phyloP scores from a whole-genome alignment of 305 asterid species.

The Lippia alba region DNA sequence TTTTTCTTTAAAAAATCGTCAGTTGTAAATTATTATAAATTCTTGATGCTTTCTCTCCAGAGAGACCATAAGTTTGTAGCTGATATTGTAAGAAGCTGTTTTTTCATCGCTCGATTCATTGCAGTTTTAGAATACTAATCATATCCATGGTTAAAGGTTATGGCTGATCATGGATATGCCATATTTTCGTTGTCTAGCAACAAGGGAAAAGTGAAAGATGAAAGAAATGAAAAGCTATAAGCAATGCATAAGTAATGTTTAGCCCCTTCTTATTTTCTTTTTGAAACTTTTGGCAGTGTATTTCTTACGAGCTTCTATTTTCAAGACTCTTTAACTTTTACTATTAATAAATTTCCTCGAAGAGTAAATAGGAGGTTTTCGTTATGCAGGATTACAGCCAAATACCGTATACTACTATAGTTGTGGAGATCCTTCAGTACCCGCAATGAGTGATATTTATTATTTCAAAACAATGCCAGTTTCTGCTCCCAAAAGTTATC shows the following conservation, averaged over 20 bases:
- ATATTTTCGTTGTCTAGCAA: too few relatives aligned
- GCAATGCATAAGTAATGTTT: background rate
- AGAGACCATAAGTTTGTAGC: too few relatives aligned
- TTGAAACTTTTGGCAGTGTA: background rate
- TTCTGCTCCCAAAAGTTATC: conserved; percentile 65
- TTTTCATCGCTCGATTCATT: too few relatives aligned
- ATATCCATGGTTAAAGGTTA: background rate
- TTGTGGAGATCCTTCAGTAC: conserved; percentile 86
- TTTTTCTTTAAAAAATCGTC: background rate
- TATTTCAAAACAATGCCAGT: conserved; percentile 85
- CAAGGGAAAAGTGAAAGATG: too few relatives aligned
- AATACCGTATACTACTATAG: conserved; percentile 63
- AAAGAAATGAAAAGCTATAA: background rate
- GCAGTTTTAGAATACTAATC: too few relatives aligned
- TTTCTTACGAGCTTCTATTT: background rate
- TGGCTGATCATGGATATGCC: background rate
- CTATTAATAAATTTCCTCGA: background rate
- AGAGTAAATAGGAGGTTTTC: conserved; percentile 13
- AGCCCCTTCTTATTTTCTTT: background rate
- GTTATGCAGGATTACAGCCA: conserved; percentile 67
- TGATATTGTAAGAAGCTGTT: too few relatives aligned
- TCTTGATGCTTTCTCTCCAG: too few relatives aligned
- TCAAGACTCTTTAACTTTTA: background rate
- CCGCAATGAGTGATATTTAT: conserved; percentile 67
- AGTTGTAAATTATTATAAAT: too few relatives aligned